Percentiles rank a stretch among this genome's conserved stretches.
Conservation (phyloP, 768 basidiomycete genomes). For the Podaxis carcinomalis region DNA sequence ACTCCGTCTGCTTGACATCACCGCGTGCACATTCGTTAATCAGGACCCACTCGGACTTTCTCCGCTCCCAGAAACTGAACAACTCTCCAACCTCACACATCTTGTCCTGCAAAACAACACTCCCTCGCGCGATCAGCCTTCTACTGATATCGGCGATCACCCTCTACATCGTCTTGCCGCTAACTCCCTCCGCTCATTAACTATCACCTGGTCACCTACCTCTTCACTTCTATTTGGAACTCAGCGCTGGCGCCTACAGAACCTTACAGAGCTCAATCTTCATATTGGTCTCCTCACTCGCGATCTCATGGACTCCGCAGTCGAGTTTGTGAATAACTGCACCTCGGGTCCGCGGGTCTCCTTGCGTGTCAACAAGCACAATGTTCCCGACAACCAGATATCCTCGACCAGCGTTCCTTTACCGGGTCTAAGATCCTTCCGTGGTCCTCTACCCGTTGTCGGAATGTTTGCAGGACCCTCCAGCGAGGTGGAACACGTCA, state of each 20-base stretch:
- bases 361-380: conserved; percentile 21
- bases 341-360: conserved; percentile 15
- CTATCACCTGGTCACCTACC: conserved; percentile 14
- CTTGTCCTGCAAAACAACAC: conserved; percentile 13
- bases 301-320: conserved; percentile 23
- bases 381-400: conserved; percentile 24
- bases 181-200: conserved; percentile 12
- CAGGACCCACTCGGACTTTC: conserved; percentile 8
- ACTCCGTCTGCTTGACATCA: conserved; percentile 20
- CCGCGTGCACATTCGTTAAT: conserved; percentile 19
- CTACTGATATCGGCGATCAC: conserved; percentile 14
- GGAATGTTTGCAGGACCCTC: conserved; percentile 14
- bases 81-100: conserved; percentile 10
- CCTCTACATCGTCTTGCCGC: conserved; percentile 15
- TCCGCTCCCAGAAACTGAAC: conserved; percentile 1
- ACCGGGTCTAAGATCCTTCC: conserved; percentile 21
- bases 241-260: conserved; percentile 13
- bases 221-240: conserved; percentile 18
- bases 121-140: conserved; percentile 9
- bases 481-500: conserved; percentile 16
- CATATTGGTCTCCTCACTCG: conserved; percentile 22
- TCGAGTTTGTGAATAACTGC: conserved; percentile 19
- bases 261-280: conserved; percentile 17
- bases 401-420: conserved; percentile 18
- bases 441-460: conserved; percentile 23